Evolutionary conservation across 2,329 filamentous ascomycete species (phyloP).

Genomic region (Colletotrichum nymphaeae): DNA sequence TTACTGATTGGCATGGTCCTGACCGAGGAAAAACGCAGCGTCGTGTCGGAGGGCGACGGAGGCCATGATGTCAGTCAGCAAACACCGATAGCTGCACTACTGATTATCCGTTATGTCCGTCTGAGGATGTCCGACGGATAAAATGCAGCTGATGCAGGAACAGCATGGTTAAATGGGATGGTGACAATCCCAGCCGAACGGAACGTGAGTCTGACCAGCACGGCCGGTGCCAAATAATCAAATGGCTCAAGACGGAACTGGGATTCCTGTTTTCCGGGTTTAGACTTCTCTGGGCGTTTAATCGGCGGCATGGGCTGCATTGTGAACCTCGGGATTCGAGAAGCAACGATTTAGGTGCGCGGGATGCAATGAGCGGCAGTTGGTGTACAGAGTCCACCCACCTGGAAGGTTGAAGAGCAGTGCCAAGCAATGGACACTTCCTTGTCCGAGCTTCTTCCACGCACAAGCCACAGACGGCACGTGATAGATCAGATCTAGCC

Average conservation of each 20-base stretch:
- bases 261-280: conserved; percentile 26
- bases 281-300: not conserved
- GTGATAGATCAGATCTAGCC: not conserved
- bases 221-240: not conserved
- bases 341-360: conserved; percentile 2
- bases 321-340: conserved; percentile 16
- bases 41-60: not conserved
- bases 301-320: conserved; percentile 19
- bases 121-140: conserved; percentile 14
- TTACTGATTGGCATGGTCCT: conserved; percentile 28
- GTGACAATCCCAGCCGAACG: not conserved
- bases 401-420: not conserved
- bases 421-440: not conserved
- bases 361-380: conserved; percentile 8
- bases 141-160: conserved; percentile 28
- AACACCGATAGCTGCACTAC: conserved; percentile 16
- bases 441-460: no score
- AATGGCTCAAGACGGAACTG: conserved; percentile 29
- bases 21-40: conserved; percentile 11
- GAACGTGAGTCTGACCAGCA: not conserved
- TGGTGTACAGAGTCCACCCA: not conserved
- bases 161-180: not conserved
- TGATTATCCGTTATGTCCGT: conserved; percentile 25
- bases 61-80: conserved; percentile 29
- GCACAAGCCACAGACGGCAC: not conserved